These are phyloP conservation scores for Nicotiana benthamiana DNA, from an alignment of 257 asterid genomes.

Conservation along the genomic window DNA sequence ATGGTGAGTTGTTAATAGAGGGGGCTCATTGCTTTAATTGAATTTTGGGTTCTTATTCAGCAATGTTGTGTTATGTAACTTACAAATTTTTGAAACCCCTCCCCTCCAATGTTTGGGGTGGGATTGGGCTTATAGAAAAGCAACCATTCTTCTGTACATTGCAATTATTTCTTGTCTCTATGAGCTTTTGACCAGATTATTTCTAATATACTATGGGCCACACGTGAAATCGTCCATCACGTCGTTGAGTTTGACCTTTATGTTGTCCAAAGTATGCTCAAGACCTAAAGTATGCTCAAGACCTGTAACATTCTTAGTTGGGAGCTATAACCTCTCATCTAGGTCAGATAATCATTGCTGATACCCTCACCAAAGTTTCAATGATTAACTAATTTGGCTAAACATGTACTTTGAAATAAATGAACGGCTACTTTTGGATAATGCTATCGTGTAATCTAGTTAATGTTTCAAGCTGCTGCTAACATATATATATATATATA, in stretches of 20 bases:
- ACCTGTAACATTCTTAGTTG: too few species aligned
- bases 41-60: neutral
- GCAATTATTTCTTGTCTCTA: neutral
- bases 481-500: too few species aligned
- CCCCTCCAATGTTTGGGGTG: neutral
- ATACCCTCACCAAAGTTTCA: neutral
- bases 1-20: neutral
- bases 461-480: too few species aligned
- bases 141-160: neutral
- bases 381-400: neutral
- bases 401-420: neutral
- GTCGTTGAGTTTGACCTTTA: neutral
- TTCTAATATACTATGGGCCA: neutral
- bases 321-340: neutral
- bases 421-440: neutral
- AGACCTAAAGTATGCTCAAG: neutral
- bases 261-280: neutral
- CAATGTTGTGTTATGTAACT: neutral
- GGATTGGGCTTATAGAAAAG: neutral
- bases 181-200: neutral
- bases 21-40: neutral
- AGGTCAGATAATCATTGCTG: neutral
- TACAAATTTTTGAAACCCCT: neutral
- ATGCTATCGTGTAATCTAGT: too few species aligned
- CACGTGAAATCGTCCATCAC: neutral